Evolutionary conservation across 108 stramenopile genomes (phyloP), one percentile per base, ranked within the genome.

Genomic region (Fistulifera solaris): DNA sequence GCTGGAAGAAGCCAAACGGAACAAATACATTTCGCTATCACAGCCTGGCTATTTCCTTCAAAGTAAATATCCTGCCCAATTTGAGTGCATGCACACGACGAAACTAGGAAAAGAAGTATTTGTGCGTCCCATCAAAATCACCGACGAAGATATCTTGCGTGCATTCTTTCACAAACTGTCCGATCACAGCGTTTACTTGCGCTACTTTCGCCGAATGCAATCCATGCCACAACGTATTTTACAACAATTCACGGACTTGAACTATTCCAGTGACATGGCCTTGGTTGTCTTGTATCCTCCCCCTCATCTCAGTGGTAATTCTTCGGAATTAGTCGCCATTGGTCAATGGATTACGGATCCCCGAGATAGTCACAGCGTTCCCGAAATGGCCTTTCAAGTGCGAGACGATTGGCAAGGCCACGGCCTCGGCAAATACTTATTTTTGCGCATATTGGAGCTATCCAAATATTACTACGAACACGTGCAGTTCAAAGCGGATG

Each of bases 401-500:
- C 60, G 60, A 24, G 67, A 68, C 51, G 67, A 68, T 41, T 68
- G 67, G 67, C 67, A 68, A 54, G 67, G 67, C 15, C 55, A 68
- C 41, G 67, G 67, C 13, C 48, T 68, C 10, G 67, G 67, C 28
- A 56, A 23, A 10, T 68, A 52, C 42, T 28, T 68, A 25, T 68
- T 68, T 38, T 38, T n/a, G 51, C 27, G 47, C 25, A 38, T 68
- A 1, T 1, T 62, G 12, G 61, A 61, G 2, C 50, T 62, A 17
- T 52, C 67, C 11, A 50, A 61, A 43, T 8, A 22, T 42, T 25
- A 15, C 1, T 14, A 40, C 19, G 66, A 38, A 1, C 46, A 62
- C 1, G 10, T 26, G 4, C 15, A 50, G 27, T 28, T 68, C 40
- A 68, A 68, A 40, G 60, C 67, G 0, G 67, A 68, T 45, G 67